Conservation (phyloP, 2,329 filamentous ascomycete genomes). For the Fusarium anguioides region DNA sequence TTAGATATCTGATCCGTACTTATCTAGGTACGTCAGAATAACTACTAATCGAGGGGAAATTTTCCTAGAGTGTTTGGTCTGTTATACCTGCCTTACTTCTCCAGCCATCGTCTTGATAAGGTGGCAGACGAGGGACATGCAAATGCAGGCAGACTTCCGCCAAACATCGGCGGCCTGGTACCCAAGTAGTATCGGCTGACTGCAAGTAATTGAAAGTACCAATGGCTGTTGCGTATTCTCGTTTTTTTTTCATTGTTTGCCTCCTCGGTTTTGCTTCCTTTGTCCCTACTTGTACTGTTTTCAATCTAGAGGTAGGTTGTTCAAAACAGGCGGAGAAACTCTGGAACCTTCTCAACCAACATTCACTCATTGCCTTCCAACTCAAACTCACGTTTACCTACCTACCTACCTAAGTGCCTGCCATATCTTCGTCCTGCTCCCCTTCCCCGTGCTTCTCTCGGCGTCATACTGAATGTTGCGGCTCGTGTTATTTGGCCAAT, state of each 20-base stretch:
- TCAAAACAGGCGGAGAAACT: too few species aligned
- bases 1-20: too few species aligned
- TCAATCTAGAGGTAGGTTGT: too few species aligned
- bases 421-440: neutral
- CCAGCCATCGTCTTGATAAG: too few species aligned
- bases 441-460: neutral
- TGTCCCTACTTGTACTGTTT: constrained; percentile 8
- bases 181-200: constrained; percentile 16
- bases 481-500: neutral
- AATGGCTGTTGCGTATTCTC: neutral
- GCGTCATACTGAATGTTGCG: neutral
- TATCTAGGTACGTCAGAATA: too few species aligned
- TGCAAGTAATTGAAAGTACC: neutral
- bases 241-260: neutral
- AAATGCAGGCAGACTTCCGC: neutral
- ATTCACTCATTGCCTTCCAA: neutral
- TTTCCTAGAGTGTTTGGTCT: too few species aligned
- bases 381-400: neutral
- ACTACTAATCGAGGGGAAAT: too few species aligned
- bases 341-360: too few species aligned
- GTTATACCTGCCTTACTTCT: too few species aligned
- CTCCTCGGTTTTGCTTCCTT: neutral
- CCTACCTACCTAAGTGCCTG: too few species aligned
- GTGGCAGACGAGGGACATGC: neutral
- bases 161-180: neutral